These are phyloP conservation scores for Candida easanensis DNA, from an alignment of 805 yeast genomes.

Conservation along the genomic window DNA sequence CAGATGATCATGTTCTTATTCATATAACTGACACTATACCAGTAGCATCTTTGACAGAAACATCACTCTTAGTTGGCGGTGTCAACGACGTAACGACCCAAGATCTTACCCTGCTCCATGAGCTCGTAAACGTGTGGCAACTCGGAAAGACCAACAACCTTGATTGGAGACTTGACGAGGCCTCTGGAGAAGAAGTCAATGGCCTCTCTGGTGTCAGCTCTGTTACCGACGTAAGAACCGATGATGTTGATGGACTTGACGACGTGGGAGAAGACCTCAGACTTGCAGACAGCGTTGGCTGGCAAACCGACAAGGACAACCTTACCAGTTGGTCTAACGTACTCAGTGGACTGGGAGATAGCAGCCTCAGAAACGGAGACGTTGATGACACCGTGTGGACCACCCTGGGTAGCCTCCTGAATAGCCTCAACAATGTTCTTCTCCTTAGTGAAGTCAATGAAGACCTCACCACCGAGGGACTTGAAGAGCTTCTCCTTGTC, in stretches of 20 bases:
- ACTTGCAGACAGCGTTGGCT: conserved; percentile 51
- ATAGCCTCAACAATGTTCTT: conserved; percentile 51
- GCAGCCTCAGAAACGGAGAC: conserved; percentile 49
- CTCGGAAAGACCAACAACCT: conserved; percentile 72
- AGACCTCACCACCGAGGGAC: conserved; percentile 63
- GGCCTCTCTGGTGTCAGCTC: conserved; percentile 83
- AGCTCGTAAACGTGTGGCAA: conserved; percentile 66
- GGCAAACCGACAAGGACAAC: conserved; percentile 64
- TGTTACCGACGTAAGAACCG: conserved; percentile 87
- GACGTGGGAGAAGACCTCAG: conserved; percentile 53
- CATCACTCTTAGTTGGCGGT: conserved; percentile 16
- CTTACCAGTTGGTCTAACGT: conserved; percentile 58
- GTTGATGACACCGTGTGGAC: conserved; percentile 55
- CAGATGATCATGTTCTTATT: neutral
- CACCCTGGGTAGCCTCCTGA: conserved; percentile 54
- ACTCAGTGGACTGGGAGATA: conserved; percentile 47
- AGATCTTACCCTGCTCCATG: conserved; percentile 81
- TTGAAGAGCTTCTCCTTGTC: conserved; percentile 57
- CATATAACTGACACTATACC: neutral
- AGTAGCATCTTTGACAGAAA: neutral
- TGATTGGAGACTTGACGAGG: conserved; percentile 66
- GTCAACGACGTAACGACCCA: conserved; percentile 62
- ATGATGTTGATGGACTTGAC: conserved; percentile 50
- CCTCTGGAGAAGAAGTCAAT: conserved; percentile 73
- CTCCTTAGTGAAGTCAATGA: conserved; percentile 51